Evolutionary conservation across 768 basidiomycete genomes (phyloP), one percentile per base, ranked within the genome.

Genomic region (Tylopilus subfusipes): DNA sequence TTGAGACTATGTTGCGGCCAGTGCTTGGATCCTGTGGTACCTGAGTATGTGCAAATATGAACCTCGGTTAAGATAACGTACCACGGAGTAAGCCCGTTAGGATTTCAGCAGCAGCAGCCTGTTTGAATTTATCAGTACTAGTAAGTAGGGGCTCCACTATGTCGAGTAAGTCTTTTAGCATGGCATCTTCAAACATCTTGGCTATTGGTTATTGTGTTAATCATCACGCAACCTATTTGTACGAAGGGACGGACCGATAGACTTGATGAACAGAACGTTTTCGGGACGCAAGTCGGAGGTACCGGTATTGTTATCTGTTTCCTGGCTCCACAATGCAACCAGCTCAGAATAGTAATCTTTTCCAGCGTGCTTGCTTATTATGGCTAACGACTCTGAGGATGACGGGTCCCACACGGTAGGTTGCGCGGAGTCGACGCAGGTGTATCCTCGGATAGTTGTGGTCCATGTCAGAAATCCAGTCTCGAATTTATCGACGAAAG

Each of bases 401-500:
- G 67, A 69, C 4, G 63, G 25, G 40, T 90, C 85, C 82, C 88
- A 88, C 1, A 74, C 61, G 14, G 72, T 66, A 13, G 70, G 57
- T n/a, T 73, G 71, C 6, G 42, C 33, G 31, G 43, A 21, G 31
- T 73, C 73, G 7, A 67, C 60, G 3, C 76, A 68, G 30, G 56
- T 65, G 63, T 90, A 92, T 16, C 77, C 86, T 61, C 85, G 84
- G 47, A 91, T 73, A 33, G 74, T 76, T 56, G 78, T 67, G 22
- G 79, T 70, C 91, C 93, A 94, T 4, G 82, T 72, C 48, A 94
- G 68, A 74, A 93, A 94, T 2, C 93, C 93, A 8, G 86, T 88
- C 33, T 76, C 71, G 21, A 88, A 72, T 64, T 90, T 86, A 71
- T 96, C 93, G 19, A 88, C 73, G 67, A 85, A 90, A 49, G 71